Percentiles rank a stretch among this genome's conserved stretches.
Conservation (phyloP, 176 grass and related monocot species). For the Zoysia japonica region DNA sequence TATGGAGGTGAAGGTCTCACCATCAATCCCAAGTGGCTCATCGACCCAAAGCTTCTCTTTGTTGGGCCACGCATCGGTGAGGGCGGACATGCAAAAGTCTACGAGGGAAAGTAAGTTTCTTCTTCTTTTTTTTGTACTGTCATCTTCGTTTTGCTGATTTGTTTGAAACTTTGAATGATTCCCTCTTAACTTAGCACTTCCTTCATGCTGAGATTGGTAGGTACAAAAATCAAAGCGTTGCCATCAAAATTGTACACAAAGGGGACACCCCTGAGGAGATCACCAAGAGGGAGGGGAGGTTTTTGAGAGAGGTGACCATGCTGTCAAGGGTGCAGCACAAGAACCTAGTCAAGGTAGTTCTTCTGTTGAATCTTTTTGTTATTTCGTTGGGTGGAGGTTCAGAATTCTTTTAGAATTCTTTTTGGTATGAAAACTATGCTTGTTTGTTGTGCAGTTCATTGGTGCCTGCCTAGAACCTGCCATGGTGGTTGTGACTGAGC, state of each 20-base stretch:
- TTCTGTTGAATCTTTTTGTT: constrained; percentile 21
- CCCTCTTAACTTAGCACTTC: constrained; percentile 26
- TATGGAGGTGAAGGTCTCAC: constrained; percentile 52
- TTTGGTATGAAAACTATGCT: constrained; percentile 22
- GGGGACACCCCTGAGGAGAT: constrained; percentile 83
- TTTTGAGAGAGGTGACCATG: constrained; percentile 94
- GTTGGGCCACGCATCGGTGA: constrained; percentile 89
- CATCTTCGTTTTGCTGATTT: constrained; percentile 25
- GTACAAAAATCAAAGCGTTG: constrained; percentile 96
- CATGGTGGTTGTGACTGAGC: constrained; percentile 95
- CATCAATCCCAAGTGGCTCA: constrained; percentile 89
- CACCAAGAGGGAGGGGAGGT: constrained; percentile 73
- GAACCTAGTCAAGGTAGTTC: constrained; percentile 88
- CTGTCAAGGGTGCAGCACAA: constrained; percentile 92
- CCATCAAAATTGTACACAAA: constrained; percentile 92
- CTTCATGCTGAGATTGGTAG: constrained; percentile 47
- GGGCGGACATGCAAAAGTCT: constrained; percentile 89
- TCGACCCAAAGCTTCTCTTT: constrained; percentile 89
- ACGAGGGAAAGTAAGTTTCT: constrained; percentile 89
- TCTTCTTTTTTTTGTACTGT: constrained; percentile 7
- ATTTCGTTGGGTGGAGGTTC: constrained; percentile 24
- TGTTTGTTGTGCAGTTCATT: constrained; percentile 69
- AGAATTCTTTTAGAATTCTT: constrained; percentile 25
- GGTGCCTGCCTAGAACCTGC: constrained; percentile 86
- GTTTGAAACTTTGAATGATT: constrained; percentile 20